Conservation (phyloP, 805 yeast genomes). For the Suhomyces pyralidae region DNA sequence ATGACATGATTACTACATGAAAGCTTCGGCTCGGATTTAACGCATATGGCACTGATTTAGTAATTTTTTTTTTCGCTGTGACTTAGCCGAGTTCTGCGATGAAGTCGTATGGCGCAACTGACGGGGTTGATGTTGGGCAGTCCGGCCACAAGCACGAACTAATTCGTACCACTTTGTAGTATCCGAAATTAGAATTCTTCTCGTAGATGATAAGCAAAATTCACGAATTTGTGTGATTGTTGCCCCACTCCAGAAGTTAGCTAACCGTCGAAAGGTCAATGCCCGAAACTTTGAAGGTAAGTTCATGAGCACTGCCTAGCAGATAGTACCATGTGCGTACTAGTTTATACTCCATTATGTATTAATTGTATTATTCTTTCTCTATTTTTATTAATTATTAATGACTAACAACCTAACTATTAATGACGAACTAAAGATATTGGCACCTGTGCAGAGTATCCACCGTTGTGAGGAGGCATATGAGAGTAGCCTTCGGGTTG, state of each 20-base stretch:
- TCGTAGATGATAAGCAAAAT: not conserved
- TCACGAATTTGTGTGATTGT: not conserved
- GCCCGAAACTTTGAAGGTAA: not conserved
- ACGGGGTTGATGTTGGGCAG: not conserved
- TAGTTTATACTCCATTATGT: not conserved
- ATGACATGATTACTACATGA: not conserved
- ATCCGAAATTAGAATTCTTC: not conserved
- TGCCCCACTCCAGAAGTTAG: not conserved
- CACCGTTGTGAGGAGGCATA: slow-evolving; percentile 3
- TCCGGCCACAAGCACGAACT: not conserved
- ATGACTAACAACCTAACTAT: slow-evolving; percentile 3
- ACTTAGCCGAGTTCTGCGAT: not conserved
- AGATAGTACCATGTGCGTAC: not conserved
- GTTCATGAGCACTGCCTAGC: not conserved
- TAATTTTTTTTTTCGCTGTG: not conserved
- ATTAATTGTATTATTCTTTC: not conserved
- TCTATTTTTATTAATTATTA: not conserved
- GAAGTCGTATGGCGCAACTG: not conserved
- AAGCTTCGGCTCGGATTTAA: not conserved
- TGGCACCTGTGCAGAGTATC: slow-evolving; percentile 3
- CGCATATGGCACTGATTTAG: not conserved
- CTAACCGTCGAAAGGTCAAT: not conserved
- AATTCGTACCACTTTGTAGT: not conserved
- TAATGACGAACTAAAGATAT: slow-evolving; percentile 10
- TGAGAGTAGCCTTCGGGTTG: slow-evolving; percentile 1